Percentiles rank a stretch among this genome's conserved stretches.
Evolutionary conservation across 306 rosid species (phyloP).

Genomic region (Sechiopsis laciniata): DNA sequence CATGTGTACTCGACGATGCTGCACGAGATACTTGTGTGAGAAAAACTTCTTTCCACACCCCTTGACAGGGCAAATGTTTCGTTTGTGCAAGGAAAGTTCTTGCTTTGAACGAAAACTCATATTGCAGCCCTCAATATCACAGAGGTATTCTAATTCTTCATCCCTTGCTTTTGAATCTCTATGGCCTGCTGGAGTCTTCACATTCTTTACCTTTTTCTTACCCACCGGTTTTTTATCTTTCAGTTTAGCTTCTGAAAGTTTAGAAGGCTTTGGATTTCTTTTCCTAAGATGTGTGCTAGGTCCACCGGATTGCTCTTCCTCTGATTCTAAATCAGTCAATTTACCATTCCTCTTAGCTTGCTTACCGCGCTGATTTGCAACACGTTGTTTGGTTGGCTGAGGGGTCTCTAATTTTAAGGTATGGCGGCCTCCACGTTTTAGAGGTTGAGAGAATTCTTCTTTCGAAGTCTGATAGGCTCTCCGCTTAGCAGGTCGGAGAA

Average conservation of each 20-base stretch:
- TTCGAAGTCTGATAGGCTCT: slow-evolving; percentile 34
- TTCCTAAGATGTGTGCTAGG: slow-evolving; percentile 89
- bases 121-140: slow-evolving; percentile 88
- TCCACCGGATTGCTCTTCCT: slow-evolving; percentile 66
- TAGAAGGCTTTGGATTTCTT: slow-evolving; percentile 46
- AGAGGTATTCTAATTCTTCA: slow-evolving; percentile 53
- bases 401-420: slow-evolving; percentile 36
- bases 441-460: slow-evolving; percentile 34
- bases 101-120: slow-evolving; percentile 77
- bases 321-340: slow-evolving; percentile 34
- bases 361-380: slow-evolving; percentile 36
- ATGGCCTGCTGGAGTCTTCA: slow-evolving; percentile 41
- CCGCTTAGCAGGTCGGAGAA: slow-evolving; percentile 17
- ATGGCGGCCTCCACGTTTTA: slow-evolving; percentile 39
- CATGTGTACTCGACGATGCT: slow-evolving; percentile 85
- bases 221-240: slow-evolving; percentile 45
- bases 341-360: slow-evolving; percentile 31
- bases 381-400: slow-evolving; percentile 38
- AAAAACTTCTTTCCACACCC: slow-evolving; percentile 99
- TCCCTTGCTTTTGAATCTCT: slow-evolving; percentile 38
- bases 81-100: slow-evolving; percentile 70
- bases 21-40: slow-evolving; percentile 97
- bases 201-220: slow-evolving; percentile 59
- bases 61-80: slow-evolving; percentile 80
- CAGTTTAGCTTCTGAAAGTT: slow-evolving; percentile 41